These are phyloP conservation scores for Achlya hypogyna DNA, from an alignment of 352 stramenopile species.

Conservation along the genomic window DNA sequence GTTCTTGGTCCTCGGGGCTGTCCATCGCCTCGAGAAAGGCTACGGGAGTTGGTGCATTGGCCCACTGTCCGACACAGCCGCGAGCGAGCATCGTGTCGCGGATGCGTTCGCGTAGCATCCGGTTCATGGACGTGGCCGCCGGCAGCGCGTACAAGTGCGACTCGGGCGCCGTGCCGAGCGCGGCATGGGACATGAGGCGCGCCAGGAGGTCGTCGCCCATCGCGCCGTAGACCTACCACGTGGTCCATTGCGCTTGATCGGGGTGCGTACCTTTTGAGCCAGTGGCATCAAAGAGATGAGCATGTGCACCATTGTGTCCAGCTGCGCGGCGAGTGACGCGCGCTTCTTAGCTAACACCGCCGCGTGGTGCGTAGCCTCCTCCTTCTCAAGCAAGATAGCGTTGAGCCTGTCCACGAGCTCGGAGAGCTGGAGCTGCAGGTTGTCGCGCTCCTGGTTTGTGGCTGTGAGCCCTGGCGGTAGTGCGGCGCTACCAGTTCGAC, in stretches of 20 bases:
- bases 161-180: slow-evolving; percentile 11
- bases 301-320: slow-evolving; percentile 67
- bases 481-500: slow-evolving; percentile 29
- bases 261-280: slow-evolving; percentile 32
- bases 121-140: background rate
- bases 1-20: background rate
- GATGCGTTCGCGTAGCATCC: background rate
- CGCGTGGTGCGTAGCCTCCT: slow-evolving; percentile 46
- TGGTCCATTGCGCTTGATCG: background rate
- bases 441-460: slow-evolving; percentile 22
- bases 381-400: slow-evolving; percentile 25
- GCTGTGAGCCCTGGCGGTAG: background rate
- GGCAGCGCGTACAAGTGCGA: slow-evolving; percentile 3
- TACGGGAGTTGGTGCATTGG: background rate
- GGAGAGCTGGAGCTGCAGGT: slow-evolving; percentile 30
- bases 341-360: slow-evolving; percentile 53
- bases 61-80: slow-evolving; percentile 13
- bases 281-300: slow-evolving; percentile 59
- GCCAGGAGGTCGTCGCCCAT: slow-evolving; percentile 56
- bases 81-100: slow-evolving; percentile 9
- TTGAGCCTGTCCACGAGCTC: slow-evolving; percentile 23
- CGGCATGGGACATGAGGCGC: slow-evolving; percentile 36
- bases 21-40: background rate
- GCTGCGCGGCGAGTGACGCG: slow-evolving; percentile 56
- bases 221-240: slow-evolving; percentile 43